phyloP scores from a whole-genome alignment of 805 yeast genomes.

The Starmerella asiatica region DNA sequence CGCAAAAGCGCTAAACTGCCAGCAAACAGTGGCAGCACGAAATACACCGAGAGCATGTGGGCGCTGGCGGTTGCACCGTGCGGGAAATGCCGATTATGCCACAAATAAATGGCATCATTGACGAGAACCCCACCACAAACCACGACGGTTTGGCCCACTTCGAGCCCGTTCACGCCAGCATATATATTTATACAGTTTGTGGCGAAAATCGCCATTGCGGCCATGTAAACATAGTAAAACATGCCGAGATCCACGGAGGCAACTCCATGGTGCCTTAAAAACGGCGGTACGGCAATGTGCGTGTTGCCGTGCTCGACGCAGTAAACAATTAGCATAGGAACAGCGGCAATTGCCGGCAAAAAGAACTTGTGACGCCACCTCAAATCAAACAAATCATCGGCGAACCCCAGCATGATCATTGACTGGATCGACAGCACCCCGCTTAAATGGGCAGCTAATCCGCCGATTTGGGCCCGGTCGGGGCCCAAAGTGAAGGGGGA shows the following conservation, averaged over 20 bases:
- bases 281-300: slow-evolving; percentile 65
- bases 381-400: slow-evolving; percentile 90
- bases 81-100: slow-evolving; percentile 29
- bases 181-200: slow-evolving; percentile 91
- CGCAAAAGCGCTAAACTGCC: slow-evolving; percentile 63
- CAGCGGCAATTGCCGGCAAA: slow-evolving; percentile 84
- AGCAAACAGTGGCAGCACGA: slow-evolving; percentile 77
- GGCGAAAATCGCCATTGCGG: slow-evolving; percentile 77
- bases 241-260: slow-evolving; percentile 57
- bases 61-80: slow-evolving; percentile 46
- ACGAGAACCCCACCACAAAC: slow-evolving; percentile 54
- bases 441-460: slow-evolving; percentile 72
- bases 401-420: slow-evolving; percentile 71
- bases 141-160: slow-evolving; percentile 86
- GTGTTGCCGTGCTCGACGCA: slow-evolving; percentile 91
- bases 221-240: slow-evolving; percentile 81
- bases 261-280: slow-evolving; percentile 31
- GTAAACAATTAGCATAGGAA: slow-evolving; percentile 82
- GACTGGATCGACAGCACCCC: slow-evolving; percentile 73
- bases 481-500: slow-evolving; percentile 40
- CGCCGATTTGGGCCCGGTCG: slow-evolving; percentile 32
- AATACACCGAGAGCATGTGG: slow-evolving; percentile 66
- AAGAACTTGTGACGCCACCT: slow-evolving; percentile 97
- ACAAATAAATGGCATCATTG: slow-evolving; percentile 62
- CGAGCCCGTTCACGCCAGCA: slow-evolving; percentile 94